These are phyloP conservation scores for Rhododendron williamsianum DNA, from an alignment of 148 eudicot genomes.

Conservation along the genomic window DNA sequence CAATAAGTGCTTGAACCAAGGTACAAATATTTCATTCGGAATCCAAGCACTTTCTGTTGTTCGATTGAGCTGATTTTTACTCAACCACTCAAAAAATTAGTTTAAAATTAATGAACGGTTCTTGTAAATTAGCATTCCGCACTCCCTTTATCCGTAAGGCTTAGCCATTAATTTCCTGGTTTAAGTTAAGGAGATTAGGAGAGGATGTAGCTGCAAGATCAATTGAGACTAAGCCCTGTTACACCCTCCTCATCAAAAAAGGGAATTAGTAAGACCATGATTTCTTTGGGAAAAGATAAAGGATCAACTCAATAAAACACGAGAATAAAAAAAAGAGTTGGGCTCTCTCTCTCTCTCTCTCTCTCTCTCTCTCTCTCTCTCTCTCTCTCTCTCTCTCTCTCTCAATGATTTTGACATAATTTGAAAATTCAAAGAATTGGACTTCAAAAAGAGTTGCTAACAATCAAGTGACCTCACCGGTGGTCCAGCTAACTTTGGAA, in stretches of 20 bases:
- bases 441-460: background rate
- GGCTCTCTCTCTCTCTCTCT: background rate
- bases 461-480: background rate
- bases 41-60: too few species aligned
- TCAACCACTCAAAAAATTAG: too few species aligned
- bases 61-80: too few species aligned
- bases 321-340: background rate
- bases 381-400: background rate
- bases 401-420: background rate
- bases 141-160: too few species aligned
- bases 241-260: too few species aligned
- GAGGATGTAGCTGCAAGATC: too few species aligned
- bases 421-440: background rate
- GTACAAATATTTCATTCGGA: too few species aligned
- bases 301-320: background rate
- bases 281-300: background rate
- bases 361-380: background rate
- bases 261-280: too few species aligned
- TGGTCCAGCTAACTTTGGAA: background rate
- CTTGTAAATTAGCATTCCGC: too few species aligned
- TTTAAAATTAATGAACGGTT: too few species aligned
- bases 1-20: too few species aligned
- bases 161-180: background rate
- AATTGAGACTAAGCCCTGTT: too few species aligned
- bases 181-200: background rate